phyloP scores from a whole-genome alignment of 495 filamentous ascomycete species.

The Glarea lozoyensis region DNA sequence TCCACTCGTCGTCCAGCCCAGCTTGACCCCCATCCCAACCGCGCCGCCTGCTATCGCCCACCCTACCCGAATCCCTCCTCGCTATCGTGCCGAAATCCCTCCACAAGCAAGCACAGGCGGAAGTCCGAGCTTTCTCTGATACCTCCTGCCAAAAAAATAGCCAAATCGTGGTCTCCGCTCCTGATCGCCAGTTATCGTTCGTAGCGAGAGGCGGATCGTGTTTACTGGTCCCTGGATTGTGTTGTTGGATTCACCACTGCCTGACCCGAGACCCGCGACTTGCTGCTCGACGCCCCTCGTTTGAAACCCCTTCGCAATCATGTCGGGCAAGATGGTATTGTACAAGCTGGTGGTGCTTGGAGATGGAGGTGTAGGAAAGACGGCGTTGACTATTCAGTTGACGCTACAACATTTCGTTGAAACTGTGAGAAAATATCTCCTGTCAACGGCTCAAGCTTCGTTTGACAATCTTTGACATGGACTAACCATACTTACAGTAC shows the following conservation, averaged over 20 bases:
- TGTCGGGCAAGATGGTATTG: conserved; percentile 79
- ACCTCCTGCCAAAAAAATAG: conserved; percentile 12
- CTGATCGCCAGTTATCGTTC: too few species aligned
- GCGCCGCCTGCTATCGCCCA: neutral
- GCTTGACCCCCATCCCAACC: too few species aligned
- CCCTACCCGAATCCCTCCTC: neutral
- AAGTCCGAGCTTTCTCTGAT: conserved; percentile 18
- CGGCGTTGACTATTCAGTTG: conserved; percentile 94
- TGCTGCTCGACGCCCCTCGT: too few species aligned
- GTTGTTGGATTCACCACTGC: conserved; percentile 4
- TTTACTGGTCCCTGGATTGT: conserved; percentile 10
- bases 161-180: conserved; percentile 10
- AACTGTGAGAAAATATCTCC: conserved; percentile 28
- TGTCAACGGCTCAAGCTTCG: too few species aligned
- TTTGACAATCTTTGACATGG: neutral
- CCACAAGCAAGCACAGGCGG: conserved; percentile 7
- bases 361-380: conserved; percentile 91
- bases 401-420: conserved; percentile 54
- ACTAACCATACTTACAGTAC: conserved; percentile 45
- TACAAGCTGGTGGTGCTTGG: conserved; percentile 98
- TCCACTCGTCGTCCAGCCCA: neutral
- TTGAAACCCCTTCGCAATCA: too few species aligned
- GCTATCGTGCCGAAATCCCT: conserved; percentile 9
- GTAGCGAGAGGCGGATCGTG: too few species aligned
- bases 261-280: neutral